Evolutionary conservation across 2,329 filamentous ascomycete species (phyloP), one percentile per base, ranked within the genome.

Genomic region (Didymellaceae sp.): DNA sequence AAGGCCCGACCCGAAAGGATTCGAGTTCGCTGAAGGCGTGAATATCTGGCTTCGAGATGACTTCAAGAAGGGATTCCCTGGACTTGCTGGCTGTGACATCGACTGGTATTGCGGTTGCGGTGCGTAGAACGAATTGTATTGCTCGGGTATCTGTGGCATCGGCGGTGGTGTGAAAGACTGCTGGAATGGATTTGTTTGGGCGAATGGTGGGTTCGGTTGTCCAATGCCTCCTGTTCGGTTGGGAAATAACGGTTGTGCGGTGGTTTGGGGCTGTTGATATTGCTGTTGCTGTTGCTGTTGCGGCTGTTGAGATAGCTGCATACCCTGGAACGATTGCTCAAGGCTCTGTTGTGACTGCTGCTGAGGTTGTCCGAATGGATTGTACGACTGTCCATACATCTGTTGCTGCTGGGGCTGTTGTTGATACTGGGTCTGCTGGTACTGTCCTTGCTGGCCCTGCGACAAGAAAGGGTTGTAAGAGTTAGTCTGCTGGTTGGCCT

Each of bases 401-500:
- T 46, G 52, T 26, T 53, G 50, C 32, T 46, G 46, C 30, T 48
- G 47, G 2, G 20, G 24, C 13, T 52, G 49, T 20, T 45, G 46
- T 20, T 52, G 42, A 24, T 57, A 51, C 24, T 56, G 65, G 8
- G 28, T 32, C 24, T 42, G 65, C 17, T 62, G 65, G 30, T 59
- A 52, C 47, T 68, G 70, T 14, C 40, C 44, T 33, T 70, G 66
- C 42, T 71, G 65, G 20, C 59, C 39, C 45, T 67, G 74, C 16
- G 74, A 63, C 46, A 87, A 82, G 61, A 92, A 93, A 5, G 89
- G 89, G 64, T 93, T 93, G 53, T 84, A 86, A 10, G 82, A 77
- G 54, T 77, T 79, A 50, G 70, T 48, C 28, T 64, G 59, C 33
- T 74, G 64, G 53, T 51, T 55, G 32, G 60, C 44, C 45, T 69